Percentiles rank a stretch among this genome's conserved stretches.
Evolutionary conservation across 2,329 filamentous ascomycete species (phyloP).

Genomic region (Fusarium anguioides): DNA sequence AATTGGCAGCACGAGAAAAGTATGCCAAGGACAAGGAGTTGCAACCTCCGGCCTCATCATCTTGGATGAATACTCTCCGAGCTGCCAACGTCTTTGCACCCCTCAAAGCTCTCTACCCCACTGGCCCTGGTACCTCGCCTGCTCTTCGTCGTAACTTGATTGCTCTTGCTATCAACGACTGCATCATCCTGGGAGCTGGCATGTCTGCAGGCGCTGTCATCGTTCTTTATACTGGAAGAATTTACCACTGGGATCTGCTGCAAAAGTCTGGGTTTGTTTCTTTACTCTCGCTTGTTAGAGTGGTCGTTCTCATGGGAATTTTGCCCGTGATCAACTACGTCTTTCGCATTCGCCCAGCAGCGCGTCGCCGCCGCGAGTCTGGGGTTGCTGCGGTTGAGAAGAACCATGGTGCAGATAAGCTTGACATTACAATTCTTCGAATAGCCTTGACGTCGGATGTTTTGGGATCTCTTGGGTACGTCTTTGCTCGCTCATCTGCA

Average conservation of each 20-base stretch:
- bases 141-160: conserved; percentile 83
- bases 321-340: conserved; percentile 82
- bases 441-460: conserved; percentile 80
- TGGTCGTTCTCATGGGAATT: conserved; percentile 77
- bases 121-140: conserved; percentile 67
- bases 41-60: conserved; percentile 41
- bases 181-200: conserved; percentile 81
- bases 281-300: conserved; percentile 79
- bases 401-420: conserved; percentile 76
- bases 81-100: conserved; percentile 78
- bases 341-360: conserved; percentile 69
- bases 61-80: conserved; percentile 51
- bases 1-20: conserved; percentile 76
- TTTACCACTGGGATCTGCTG: conserved; percentile 84
- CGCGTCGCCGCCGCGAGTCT: conserved; percentile 53
- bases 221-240: conserved; percentile 82
- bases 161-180: conserved; percentile 82
- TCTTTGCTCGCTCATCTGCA: conserved; percentile 68
- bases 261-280: conserved; percentile 86
- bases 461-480: conserved; percentile 79
- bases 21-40: conserved; percentile 61
- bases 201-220: conserved; percentile 86
- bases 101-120: conserved; percentile 81
- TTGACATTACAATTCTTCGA: conserved; percentile 84
- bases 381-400: conserved; percentile 55